A percentile compares a stretch with the other conserved stretches of the same genome.
phyloP scores from a whole-genome alignment of 257 asterid genomes.

The Gynochthodes officinalis region DNA sequence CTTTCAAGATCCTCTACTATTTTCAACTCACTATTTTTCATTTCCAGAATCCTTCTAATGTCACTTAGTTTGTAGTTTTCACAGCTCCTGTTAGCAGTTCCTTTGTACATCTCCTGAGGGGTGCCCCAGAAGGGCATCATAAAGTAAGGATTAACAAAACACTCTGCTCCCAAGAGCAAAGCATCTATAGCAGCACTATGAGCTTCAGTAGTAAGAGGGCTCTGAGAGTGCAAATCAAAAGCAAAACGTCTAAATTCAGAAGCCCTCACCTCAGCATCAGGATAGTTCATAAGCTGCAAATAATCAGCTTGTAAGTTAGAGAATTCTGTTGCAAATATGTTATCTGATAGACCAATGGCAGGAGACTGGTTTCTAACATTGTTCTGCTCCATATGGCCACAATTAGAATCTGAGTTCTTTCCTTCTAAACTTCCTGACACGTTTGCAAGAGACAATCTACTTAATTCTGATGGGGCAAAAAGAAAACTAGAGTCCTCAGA shows the following conservation, averaged over 20 bases:
- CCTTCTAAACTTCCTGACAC: conserved; percentile 45
- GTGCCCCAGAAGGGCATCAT: conserved; percentile 51
- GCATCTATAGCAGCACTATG: conserved; percentile 82
- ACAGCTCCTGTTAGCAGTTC: conserved; percentile 26
- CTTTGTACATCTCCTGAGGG: conserved; percentile 36
- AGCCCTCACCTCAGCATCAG: conserved; percentile 88
- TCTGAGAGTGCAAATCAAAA: conserved; percentile 65
- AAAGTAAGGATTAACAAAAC: conserved; percentile 84
- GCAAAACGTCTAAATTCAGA: conserved; percentile 90
- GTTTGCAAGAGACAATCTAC: conserved; percentile 51
- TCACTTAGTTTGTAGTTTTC: conserved; percentile 43
- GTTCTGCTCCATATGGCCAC: conserved; percentile 33
- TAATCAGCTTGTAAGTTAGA: conserved; percentile 61
- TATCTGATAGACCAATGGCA: conserved; percentile 22
- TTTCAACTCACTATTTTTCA: conserved; percentile 53
- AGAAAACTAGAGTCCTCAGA: conserved; percentile 75
- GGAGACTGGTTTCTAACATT: conserved; percentile 36
- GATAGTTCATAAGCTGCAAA: conserved; percentile 66
- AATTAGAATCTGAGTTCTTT: conserved; percentile 39
- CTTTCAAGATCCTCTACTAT: conserved; percentile 75
- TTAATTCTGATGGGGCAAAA: conserved; percentile 83
- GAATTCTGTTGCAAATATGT: conserved; percentile 41
- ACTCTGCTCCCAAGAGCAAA: conserved; percentile 92
- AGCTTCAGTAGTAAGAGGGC: conserved; percentile 60
- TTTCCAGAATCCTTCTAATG: conserved; percentile 38